phyloP scores from a whole-genome alignment of 2,329 filamentous ascomycete genomes.

The Fusarium verticillioides region DNA sequence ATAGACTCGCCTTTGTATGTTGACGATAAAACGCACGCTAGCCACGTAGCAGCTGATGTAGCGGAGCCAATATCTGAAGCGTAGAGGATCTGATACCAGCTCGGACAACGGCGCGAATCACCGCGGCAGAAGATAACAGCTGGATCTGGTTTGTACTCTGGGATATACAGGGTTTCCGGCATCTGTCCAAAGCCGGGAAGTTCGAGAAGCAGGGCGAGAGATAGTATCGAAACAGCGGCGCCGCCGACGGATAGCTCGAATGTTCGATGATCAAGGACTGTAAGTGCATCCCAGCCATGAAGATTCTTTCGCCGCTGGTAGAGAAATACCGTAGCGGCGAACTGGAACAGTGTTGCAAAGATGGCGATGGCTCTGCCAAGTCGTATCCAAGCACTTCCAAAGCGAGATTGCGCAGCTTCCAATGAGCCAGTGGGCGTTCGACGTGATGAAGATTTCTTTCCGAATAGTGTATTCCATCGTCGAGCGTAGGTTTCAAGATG shows the following conservation, averaged over 20 bases:
- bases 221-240: neutral
- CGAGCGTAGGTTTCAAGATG: neutral
- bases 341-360: conserved; percentile 14
- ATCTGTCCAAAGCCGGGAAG: conserved; percentile 8
- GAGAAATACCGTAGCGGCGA: conserved; percentile 7
- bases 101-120: neutral
- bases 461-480: conserved; percentile 10
- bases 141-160: neutral
- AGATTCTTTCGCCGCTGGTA: neutral
- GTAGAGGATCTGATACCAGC: conserved; percentile 10
- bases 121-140: conserved; percentile 11
- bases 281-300: neutral
- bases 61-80: neutral
- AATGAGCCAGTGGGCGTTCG: accelerated
- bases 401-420: too few relatives aligned
- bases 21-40: neutral
- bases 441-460: neutral
- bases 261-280: conserved; percentile 12
- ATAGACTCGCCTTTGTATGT: conserved; percentile 1
- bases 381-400: neutral
- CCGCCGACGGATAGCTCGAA: conserved; percentile 23
- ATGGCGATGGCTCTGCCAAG: neutral
- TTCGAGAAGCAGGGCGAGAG: conserved; percentile 9
- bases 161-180: neutral
- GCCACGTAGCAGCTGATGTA: neutral